Percentiles rank a stretch among this genome's conserved stretches.
Conservation (phyloP, 805 yeast genomes). For the Ogataea pignaliae region DNA sequence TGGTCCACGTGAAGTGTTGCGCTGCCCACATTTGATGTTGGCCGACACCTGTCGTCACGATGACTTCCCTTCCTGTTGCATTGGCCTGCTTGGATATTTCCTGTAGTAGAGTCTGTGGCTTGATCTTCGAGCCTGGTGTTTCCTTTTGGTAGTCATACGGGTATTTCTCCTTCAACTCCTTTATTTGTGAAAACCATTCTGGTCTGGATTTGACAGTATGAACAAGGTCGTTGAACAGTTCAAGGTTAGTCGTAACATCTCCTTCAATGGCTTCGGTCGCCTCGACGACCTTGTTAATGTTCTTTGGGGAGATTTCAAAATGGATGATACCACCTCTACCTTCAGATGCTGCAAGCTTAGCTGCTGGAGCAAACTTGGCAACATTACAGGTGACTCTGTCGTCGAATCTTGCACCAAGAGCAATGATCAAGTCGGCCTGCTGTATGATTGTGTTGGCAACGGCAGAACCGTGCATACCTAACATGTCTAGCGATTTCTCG, state of each 20-base stretch:
- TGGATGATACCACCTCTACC: slow-evolving; percentile 94
- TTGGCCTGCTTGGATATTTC: slow-evolving; percentile 72
- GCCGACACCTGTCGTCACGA: slow-evolving; percentile 97
- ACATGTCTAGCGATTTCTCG: slow-evolving; percentile 87
- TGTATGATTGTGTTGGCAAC: slow-evolving; percentile 95
- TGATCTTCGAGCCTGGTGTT: slow-evolving; percentile 73
- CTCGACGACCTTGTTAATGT: slow-evolving; percentile 94
- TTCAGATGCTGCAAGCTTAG: slow-evolving; percentile 82
- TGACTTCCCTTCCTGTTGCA: slow-evolving; percentile 63
- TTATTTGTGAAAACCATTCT: slow-evolving; percentile 73
- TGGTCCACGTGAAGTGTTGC: slow-evolving; percentile 91
- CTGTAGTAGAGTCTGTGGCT: slow-evolving; percentile 87
- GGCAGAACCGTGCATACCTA: slow-evolving; percentile 98
- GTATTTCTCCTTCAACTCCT: slow-evolving; percentile 79
- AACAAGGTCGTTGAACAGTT: slow-evolving; percentile 66
- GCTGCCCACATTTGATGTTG: slow-evolving; percentile 99
- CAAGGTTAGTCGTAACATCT: slow-evolving; percentile 80
- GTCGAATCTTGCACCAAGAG: slow-evolving; percentile 96
- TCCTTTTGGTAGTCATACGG: slow-evolving; percentile 82
- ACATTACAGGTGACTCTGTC: slow-evolving; percentile 94
- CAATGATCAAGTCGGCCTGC: slow-evolving; percentile 86
- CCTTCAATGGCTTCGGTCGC: slow-evolving; percentile 98
- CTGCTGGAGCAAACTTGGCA: slow-evolving; percentile 88
- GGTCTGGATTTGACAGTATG: slow-evolving; percentile 60
- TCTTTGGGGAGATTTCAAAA: slow-evolving; percentile 93